phyloP scores from a whole-genome alignment of 306 rosid genomes.

The Betula pendula region DNA sequence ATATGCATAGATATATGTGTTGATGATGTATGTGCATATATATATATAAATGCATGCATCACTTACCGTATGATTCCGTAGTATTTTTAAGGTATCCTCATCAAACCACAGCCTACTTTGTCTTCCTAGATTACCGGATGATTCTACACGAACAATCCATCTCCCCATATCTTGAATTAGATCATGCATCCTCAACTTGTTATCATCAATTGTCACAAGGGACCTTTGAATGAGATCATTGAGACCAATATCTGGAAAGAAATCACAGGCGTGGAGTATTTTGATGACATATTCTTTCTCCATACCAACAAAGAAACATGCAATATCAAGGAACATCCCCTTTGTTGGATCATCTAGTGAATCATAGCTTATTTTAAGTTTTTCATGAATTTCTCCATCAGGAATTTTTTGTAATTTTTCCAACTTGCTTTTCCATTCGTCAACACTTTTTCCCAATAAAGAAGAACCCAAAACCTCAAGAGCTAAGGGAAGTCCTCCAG shows the following conservation, averaged over 20 bases:
- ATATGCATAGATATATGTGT: no score
- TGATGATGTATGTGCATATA: no score
- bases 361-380: conserved; percentile 25
- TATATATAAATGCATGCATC: no score
- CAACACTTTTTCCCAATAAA: not conserved
- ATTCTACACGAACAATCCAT: conserved; percentile 26
- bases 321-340: conserved; percentile 41
- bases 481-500: conserved; percentile 43
- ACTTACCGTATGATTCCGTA: not conserved
- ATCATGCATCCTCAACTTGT: conserved; percentile 29
- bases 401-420: conserved; percentile 35
- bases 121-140: conserved; percentile 2
- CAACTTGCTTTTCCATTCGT: conserved; percentile 31
- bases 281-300: conserved; percentile 4
- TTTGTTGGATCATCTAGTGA: conserved; percentile 10
- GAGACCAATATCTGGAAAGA: conserved; percentile 31
- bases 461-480: conserved; percentile 42
- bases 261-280: conserved; percentile 31
- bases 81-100: no score
- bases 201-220: conserved; percentile 25
- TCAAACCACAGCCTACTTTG: conserved; percentile 28
- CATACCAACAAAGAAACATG: conserved; percentile 44
- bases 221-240: conserved; percentile 22
- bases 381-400: conserved; percentile 23
- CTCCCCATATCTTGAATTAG: conserved; percentile 43